A percentile compares a stretch with the other conserved stretches of the same genome.
Conservation (phyloP, 2,329 filamentous ascomycete genomes). For the Alternaria triticina region DNA sequence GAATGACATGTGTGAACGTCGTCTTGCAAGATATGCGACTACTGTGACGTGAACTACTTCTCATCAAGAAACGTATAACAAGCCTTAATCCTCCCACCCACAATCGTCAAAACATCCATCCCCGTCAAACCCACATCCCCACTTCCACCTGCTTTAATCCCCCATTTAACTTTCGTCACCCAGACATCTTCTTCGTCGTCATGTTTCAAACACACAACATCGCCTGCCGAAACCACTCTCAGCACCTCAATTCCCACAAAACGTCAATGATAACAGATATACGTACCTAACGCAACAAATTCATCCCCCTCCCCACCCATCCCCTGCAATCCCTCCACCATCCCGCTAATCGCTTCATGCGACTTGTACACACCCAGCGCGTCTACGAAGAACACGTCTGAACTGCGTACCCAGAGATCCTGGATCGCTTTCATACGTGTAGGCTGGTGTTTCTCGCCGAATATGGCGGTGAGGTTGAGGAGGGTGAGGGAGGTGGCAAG, state of each 20-base stretch:
- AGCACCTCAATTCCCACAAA: no score
- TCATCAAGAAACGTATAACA: constrained; percentile 17
- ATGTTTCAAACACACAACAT: constrained; percentile 4
- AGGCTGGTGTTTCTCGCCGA: constrained; percentile 1
- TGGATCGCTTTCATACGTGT: constrained; percentile 2
- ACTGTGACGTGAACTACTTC: not conserved
- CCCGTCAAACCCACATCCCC: constrained; percentile 4
- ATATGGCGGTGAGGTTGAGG: constrained; percentile 7
- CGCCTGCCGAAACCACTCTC: not conserved
- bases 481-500: constrained; percentile 2
- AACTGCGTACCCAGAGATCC: not conserved
- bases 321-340: not conserved
- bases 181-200: constrained; percentile 7
- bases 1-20: no score
- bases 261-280: no score
- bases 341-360: not conserved
- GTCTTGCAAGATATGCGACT: no score
- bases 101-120: constrained; percentile 15
- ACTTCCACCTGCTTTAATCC: not conserved
- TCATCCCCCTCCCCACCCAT: not conserved
- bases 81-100: constrained; percentile 8
- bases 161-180: constrained; percentile 14
- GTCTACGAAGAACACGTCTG: not conserved
- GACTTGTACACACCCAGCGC: not conserved
- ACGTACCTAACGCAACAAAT: not conserved